Conservation (phyloP, 2,329 filamentous ascomycete species). For the Bipolaris bicolor region DNA sequence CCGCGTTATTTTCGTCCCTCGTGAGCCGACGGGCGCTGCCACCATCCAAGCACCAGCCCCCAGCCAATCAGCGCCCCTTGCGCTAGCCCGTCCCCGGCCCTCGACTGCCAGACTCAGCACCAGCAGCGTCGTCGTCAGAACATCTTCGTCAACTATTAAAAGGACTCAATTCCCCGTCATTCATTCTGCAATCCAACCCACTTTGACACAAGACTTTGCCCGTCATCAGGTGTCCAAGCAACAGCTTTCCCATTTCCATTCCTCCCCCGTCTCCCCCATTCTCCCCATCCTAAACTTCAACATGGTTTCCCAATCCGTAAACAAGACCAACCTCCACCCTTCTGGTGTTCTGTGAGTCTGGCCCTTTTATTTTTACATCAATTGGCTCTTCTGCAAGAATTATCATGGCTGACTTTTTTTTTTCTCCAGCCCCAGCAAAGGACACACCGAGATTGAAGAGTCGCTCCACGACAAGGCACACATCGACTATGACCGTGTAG, state of each 20-base stretch:
- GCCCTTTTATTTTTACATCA: conserved; percentile 1
- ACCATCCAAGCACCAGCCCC: conserved; percentile 18
- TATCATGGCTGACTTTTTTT: conserved; percentile 24
- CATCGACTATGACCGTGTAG: conserved; percentile 98
- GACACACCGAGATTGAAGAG: conserved; percentile 97
- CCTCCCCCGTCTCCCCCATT: conserved; percentile 57
- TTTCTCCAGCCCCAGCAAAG: conserved; percentile 70
- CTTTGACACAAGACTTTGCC: conserved; percentile 62
- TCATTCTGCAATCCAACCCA: conserved; percentile 50
- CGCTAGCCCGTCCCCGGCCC: conserved; percentile 33
- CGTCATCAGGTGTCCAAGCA: conserved; percentile 64
- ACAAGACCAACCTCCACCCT: conserved; percentile 92
- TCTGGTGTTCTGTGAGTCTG: conserved; percentile 81
- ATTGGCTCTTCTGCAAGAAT: not conserved
- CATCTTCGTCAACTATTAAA: conserved; percentile 46
- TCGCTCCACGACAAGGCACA: conserved; percentile 96
- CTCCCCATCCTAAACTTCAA: conserved; percentile 30
- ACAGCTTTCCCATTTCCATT: conserved; percentile 64
- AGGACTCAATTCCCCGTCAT: conserved; percentile 42
- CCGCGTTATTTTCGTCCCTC: conserved; percentile 41
- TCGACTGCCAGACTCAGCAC: conserved; percentile 26
- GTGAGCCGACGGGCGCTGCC: conserved; percentile 30
- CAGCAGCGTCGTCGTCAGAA: conserved; percentile 42
- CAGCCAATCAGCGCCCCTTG: conserved; percentile 34
- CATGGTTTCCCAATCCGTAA: conserved; percentile 66